Percentiles rank a stretch among this genome's conserved stretches.
These are phyloP conservation scores for Fusarium pseudonygamai DNA, from an alignment of 2,329 filamentous ascomycete genomes.

Conservation along the genomic window DNA sequence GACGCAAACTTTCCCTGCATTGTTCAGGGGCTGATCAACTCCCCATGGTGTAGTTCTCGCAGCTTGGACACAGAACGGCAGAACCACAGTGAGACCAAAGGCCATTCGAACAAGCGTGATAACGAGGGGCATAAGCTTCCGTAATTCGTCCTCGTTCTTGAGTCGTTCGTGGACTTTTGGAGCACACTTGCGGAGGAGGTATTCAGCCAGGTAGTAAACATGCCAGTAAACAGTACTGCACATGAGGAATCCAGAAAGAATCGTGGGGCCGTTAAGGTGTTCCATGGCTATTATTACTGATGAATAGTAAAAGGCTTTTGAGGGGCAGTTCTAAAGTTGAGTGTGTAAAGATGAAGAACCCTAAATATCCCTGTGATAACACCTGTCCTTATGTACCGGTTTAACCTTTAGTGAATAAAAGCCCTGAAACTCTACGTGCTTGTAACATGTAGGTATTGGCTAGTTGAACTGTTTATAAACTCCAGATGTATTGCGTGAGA, in stretches of 20 bases:
- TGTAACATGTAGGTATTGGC: not conserved
- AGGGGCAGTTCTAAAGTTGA: not conserved
- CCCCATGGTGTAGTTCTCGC: constrained; percentile 36
- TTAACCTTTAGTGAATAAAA: constrained; percentile 3
- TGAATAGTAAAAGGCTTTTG: not conserved
- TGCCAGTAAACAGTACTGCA: constrained; percentile 36
- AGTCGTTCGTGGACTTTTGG: constrained; percentile 28
- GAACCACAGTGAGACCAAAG: constrained; percentile 41
- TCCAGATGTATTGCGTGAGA: not conserved
- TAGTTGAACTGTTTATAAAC: not conserved
- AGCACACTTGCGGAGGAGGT: constrained; percentile 8
- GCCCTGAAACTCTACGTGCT: not conserved
- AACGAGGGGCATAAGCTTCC: constrained; percentile 29
- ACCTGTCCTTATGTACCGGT: not conserved
- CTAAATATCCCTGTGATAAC: not conserved
- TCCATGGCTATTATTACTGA: constrained; percentile 1
- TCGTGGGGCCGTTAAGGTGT: constrained; percentile 20
- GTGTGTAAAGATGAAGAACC: not conserved
- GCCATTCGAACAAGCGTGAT: constrained; percentile 34
- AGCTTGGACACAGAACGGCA: constrained; percentile 33
- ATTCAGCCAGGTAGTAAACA: constrained; percentile 16
- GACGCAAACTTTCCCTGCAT: constrained; percentile 36
- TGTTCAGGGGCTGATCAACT: constrained; percentile 27
- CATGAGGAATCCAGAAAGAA: constrained; percentile 33
- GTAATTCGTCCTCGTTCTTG: constrained; percentile 10